Percentiles rank a stretch among this genome's conserved stretches.
These are phyloP conservation scores for Leucocoprinus leucothites DNA, from an alignment of 768 basidiomycete species.

Conservation along the genomic window DNA sequence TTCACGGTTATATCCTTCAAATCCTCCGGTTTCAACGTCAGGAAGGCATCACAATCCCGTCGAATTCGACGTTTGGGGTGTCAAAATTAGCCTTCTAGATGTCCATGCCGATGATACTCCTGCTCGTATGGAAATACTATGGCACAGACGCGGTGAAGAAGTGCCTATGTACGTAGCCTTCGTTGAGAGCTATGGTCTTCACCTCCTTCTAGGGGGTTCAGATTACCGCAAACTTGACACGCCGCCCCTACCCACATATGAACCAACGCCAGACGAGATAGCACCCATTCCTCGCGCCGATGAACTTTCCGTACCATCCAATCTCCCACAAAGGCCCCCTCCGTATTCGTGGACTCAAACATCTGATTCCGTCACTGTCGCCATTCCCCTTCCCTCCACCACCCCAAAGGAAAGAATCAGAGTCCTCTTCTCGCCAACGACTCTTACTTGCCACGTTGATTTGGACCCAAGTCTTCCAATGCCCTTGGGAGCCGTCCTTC, in stretches of 20 bases:
- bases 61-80: conserved; percentile 68
- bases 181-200: conserved; percentile 38
- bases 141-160: conserved; percentile 67
- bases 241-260: conserved; percentile 34
- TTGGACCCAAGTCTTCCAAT: conserved; percentile 21
- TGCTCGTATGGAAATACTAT: conserved; percentile 49
- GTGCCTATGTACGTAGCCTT: conserved; percentile 63
- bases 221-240: conserved; percentile 43
- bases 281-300: conserved; percentile 63
- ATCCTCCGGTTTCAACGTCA: conserved; percentile 12
- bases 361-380: conserved; percentile 76
- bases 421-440: conserved; percentile 60
- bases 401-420: conserved; percentile 63
- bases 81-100: conserved; percentile 44
- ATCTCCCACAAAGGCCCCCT: conserved; percentile 49
- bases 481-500: conserved; percentile 33
- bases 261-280: conserved; percentile 63
- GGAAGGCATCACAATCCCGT: conserved; percentile 26
- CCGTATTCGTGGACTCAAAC: conserved; percentile 96
- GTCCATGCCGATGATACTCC: conserved; percentile 26
- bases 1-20: conserved; percentile 43
- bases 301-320: conserved; percentile 34
- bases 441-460: conserved; percentile 63
- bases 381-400: conserved; percentile 76
- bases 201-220: conserved; percentile 59